Evolutionary conservation across 2,329 filamentous ascomycete species (phyloP).

Genomic region (Epichloe sp.): DNA sequence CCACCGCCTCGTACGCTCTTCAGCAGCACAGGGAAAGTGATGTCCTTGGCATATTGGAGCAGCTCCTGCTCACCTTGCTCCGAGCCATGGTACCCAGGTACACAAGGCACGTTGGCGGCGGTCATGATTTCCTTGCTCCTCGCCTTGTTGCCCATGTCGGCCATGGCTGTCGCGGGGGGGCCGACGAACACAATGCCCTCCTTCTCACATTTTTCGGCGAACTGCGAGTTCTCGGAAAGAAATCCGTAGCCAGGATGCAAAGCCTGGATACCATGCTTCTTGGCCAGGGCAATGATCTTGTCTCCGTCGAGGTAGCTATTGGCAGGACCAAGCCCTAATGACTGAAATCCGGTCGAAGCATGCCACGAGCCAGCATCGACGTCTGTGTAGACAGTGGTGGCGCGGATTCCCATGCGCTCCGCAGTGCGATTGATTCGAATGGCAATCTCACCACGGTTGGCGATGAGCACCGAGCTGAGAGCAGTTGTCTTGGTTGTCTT

Average conservation of each 20-base stretch:
- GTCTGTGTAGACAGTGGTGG: slow-evolving; percentile 90
- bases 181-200: slow-evolving; percentile 92
- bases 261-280: slow-evolving; percentile 73
- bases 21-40: slow-evolving; percentile 57
- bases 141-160: slow-evolving; percentile 89
- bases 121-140: slow-evolving; percentile 95
- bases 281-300: slow-evolving; percentile 78
- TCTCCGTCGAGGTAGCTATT: slow-evolving; percentile 89
- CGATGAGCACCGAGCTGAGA: slow-evolving; percentile 76
- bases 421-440: slow-evolving; percentile 86
- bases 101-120: slow-evolving; percentile 85
- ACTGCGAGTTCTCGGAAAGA: slow-evolving; percentile 82
- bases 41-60: slow-evolving; percentile 56
- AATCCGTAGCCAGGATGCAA: slow-evolving; percentile 97
- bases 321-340: slow-evolving; percentile 70
- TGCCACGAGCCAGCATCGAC: slow-evolving; percentile 82
- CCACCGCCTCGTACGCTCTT: slow-evolving; percentile 75
- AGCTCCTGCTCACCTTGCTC: slow-evolving; percentile 58
- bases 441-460: slow-evolving; percentile 94
- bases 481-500: slow-evolving; percentile 30
- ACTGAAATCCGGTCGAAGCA: slow-evolving; percentile 69
- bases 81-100: slow-evolving; percentile 84
- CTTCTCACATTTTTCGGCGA: slow-evolving; percentile 76
- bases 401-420: slow-evolving; percentile 74
- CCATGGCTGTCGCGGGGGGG: slow-evolving; percentile 67